Evolutionary conservation across 169 alveolate genomes (phyloP).

Genomic region (Amoebophrya sp.): DNA sequence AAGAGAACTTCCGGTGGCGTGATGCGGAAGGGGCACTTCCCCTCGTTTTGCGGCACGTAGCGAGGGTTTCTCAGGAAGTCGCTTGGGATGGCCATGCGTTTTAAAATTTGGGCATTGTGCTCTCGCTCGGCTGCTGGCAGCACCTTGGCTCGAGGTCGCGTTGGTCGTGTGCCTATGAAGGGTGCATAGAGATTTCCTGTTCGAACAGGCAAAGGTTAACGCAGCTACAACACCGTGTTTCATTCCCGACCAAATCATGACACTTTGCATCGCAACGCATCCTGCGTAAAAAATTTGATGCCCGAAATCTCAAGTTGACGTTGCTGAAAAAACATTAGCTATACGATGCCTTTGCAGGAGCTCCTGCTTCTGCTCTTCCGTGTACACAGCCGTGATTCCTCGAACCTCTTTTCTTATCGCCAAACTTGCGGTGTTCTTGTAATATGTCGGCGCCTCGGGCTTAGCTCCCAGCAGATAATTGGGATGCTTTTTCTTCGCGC

Average conservation of each 20-base stretch:
- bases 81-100: background rate
- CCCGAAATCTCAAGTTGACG: background rate
- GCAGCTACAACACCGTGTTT: too few species aligned
- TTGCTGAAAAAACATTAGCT: background rate
- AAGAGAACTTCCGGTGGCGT: background rate
- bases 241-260: too few species aligned
- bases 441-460: background rate
- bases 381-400: background rate
- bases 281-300: background rate
- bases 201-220: too few species aligned
- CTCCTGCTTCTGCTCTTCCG: background rate
- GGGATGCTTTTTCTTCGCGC: conserved; percentile 11
- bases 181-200: too few species aligned
- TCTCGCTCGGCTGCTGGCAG: background rate
- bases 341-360: background rate
- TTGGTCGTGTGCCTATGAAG: background rate
- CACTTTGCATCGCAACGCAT: background rate
- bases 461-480: background rate
- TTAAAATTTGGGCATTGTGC: background rate
- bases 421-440: background rate
- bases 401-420: conserved; percentile 21
- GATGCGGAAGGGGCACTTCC: conserved; percentile 24
- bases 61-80: conserved; percentile 17
- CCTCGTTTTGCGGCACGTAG: background rate
- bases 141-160: background rate